Base-by-base conservation (phyloP, 192 early-diverging fungal species). In the Paraglomus brasilianum region DNA sequence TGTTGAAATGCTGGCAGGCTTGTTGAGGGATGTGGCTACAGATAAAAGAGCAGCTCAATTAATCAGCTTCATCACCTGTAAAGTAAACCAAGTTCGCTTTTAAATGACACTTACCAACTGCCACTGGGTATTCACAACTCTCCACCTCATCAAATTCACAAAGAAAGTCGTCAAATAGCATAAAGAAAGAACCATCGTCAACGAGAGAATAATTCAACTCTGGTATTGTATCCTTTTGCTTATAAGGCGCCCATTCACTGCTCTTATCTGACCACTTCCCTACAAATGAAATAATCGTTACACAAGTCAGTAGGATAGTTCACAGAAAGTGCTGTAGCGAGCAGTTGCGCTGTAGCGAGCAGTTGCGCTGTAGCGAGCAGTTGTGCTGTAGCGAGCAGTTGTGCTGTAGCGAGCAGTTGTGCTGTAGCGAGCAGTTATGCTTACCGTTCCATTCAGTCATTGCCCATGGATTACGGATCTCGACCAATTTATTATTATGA, bases 381-480 rank as follows among this genome's bases (percentile, higher is more conserved):
- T n/a, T 4, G 21, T 11, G 1, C 10, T 4, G 11, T 24, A 56
- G 4, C 1, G 10, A 19, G 11, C 68, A 66, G 19, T 66, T 70
- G 1, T 56, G 69, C 14, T 46, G 11, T 24, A 56, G 4, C 1
- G 10, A 19, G 11, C 68, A 66, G 19, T 66, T 4, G 21, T 11
- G 1, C 10, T 4, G 11, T 24, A 56, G 4, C 1, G 10, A 19
- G 11, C 68, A 66, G 19, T 66, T 70, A 3, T 56, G 69, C 14
- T 46, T 56, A 9, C 82, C 82, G 36, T 79, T 81, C 78, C 82
- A 83, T 55, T 83, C 82, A 22, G 62, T 24, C 11, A 66, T 67
- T 10, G 81, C 82, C 81, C 81, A 81, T 1, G 82, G 82, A 59
- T 83, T 83, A 24, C 81, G 65, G 41, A 82, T 75, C 45, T 53